These are phyloP conservation scores for Diaporthe velutina DNA, from an alignment of 2,329 filamentous ascomycete species.

Conservation along the genomic window DNA sequence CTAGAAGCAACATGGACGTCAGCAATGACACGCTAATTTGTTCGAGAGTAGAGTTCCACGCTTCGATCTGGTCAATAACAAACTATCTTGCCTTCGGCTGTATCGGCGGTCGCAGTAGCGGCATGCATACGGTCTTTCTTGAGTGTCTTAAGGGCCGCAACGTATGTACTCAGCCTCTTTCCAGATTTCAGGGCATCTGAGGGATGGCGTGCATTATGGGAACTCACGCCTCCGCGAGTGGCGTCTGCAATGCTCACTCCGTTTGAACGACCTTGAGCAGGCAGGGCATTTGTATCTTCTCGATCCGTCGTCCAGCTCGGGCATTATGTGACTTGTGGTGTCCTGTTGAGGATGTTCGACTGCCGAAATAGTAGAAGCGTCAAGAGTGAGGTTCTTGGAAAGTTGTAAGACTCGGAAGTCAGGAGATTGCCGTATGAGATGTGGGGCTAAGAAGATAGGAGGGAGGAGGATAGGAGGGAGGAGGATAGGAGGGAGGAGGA, in stretches of 20 bases:
- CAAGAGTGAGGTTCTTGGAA: too few species aligned
- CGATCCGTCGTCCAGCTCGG: background rate
- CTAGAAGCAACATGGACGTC: background rate
- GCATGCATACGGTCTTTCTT: background rate
- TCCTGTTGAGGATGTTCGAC: background rate
- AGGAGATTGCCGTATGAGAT: too few species aligned
- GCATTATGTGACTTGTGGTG: background rate
- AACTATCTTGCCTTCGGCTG: background rate
- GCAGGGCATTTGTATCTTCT: background rate
- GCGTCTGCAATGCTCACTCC: conserved; percentile 10
- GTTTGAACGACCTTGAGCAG: conserved; percentile 9
- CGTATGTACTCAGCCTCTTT: background rate
- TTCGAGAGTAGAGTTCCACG: background rate
- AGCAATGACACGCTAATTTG: background rate
- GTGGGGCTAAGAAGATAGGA: too few species aligned
- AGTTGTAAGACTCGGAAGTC: too few species aligned
- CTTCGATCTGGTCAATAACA: too few species aligned
- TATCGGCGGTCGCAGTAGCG: conserved; percentile 12
- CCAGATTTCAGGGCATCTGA: background rate
- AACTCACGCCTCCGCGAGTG: background rate
- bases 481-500: too few species aligned
- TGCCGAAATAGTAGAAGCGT: background rate
- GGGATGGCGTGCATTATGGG: too few species aligned
- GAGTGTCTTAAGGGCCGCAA: background rate
- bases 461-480: too few species aligned